phyloP scores from a whole-genome alignment of 805 yeast species.

The Candida tammaniensis region DNA sequence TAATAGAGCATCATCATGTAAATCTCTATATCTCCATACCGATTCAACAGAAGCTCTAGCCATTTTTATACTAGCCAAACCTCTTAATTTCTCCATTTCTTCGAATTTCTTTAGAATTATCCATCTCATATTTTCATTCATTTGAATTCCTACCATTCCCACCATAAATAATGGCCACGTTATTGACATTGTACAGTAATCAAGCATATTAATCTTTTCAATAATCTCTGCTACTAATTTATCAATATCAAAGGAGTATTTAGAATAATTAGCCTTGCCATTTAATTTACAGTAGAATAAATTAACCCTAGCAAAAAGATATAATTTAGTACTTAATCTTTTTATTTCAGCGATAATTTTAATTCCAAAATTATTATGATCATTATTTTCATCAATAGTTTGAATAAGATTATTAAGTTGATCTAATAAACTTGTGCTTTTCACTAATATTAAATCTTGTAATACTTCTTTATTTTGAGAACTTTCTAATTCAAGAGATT shows the following conservation, averaged over 20 bases:
- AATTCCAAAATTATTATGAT: conserved; percentile 3
- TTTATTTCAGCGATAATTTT: conserved; percentile 35
- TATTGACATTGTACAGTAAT: conserved; percentile 28
- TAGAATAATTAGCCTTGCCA: conserved; percentile 4
- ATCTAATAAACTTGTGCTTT: conserved; percentile 20
- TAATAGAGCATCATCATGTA: conserved; percentile 16
- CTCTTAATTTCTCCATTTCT: conserved; percentile 34
- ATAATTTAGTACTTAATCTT: conserved; percentile 30
- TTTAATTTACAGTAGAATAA: conserved; percentile 11
- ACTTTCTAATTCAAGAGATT: conserved; percentile 25
- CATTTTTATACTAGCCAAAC: conserved; percentile 34
- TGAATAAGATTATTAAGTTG: conserved; percentile 19
- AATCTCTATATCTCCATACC: conserved; percentile 42
- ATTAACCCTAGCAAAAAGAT: conserved; percentile 34
- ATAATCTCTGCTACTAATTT: conserved; percentile 13
- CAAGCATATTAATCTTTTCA: conserved; percentile 19
- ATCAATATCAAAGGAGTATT: conserved; percentile 19
- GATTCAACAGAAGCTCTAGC: conserved; percentile 31
- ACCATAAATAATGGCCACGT: conserved; percentile 42
- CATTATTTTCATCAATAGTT: neutral
- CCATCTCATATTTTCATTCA: conserved; percentile 33
- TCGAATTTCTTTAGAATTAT: conserved; percentile 32
- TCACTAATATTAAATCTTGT: conserved; percentile 21
- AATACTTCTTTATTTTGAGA: conserved; percentile 14
- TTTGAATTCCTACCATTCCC: conserved; percentile 29